Evolutionary conservation across 306 rosid species (phyloP), one percentile per base, ranked within the genome.

Genomic region (Erythrophleum fordii): DNA sequence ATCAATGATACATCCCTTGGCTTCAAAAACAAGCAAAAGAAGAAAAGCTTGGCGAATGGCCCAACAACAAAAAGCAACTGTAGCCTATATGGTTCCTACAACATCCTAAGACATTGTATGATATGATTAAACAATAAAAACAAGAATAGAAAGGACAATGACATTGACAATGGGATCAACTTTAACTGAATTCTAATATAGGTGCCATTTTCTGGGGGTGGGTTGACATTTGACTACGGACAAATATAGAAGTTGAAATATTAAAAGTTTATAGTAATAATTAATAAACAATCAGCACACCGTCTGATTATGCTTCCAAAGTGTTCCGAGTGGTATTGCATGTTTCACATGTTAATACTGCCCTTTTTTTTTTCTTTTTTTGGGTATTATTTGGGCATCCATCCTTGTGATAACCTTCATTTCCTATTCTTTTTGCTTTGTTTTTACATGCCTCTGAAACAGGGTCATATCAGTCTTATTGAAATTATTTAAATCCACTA

Each of bases 121-220:
- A 23, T 72, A 72, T 26, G 60, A 28, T 70, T 28, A 72, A 51
- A 72, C 45, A 51, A n/a, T n/a, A 16, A 29, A 16, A 70, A 70
- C 25, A 70, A 14, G 13, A 14, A 22, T 68, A 23, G 11, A 26
- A 22, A 17, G 37, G 22, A 69, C 74, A 22, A 5, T 39, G 56
- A 69, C 74, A 22, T 1, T 39, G 56, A 69, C 39, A 6, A 8
- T 37, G 12, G 23, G 13, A 44, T 25, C 56, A 69, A 44, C 53
- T 69, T 44, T 16, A 42, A 68, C 11, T 2, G 52, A 42, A 12
- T 13, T 22, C 25, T 67, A 20, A 39, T 10, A 10, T 11, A 22
- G 8, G 0, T 2, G 34, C 52, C 18, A 42, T 68, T 20, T 22
- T 22, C 0, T 12, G 37, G 52, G 7, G 55, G 39, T 11, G 75